Base-by-base conservation (phyloP, 179 eudicot species). In the Patellifolia procumbens region DNA sequence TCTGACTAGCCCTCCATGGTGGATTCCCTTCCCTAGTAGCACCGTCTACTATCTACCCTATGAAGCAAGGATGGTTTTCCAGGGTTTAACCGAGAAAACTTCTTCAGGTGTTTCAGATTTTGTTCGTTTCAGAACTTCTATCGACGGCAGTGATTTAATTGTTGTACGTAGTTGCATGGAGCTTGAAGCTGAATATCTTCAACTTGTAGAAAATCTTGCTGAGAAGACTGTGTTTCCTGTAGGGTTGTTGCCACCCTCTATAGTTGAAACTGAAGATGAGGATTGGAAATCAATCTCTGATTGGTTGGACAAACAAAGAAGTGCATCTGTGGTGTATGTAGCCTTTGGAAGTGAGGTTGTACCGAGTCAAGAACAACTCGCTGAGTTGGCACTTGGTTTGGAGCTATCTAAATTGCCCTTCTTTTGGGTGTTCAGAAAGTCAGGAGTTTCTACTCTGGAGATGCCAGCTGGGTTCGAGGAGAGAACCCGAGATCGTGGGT, bases 181-280 rank as follows among this genome's bases (percentile, higher is more conserved):
- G 73, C 80, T 87, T 20, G 85, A 89, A 60, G 74, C 78, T 1
- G 80, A 85, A 1, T 81, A 83, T 82, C 13, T 89, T 56, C 63
- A 75, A 24, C 79, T 87, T 5, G 64, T 84, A 0, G 76, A 74
- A 46, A 75, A 81, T 53, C 81, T 85, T 37, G 75, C 80, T 48
- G 46, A 80, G 20, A 83, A 77, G 62, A 81, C 78, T 2, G 82
- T 85, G 2, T 3, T 86, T 3, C 81, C 89, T 7, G 62, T 75
- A 0, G 88, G 88, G 2, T 53, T 83, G 49, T 69, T 85, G 31
- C 79, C 82, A 0, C 13, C 34, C 5, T 62, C 59, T 19, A 13
- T 58, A 13, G 63, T n/a, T n/a, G n/a, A n/a, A n/a, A n/a, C n/a
- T n/a, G n/a, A n/a, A n/a, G n/a, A n/a, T n/a, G n/a, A n/a, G n/a